Evolutionary conservation across 139 green algal species (phyloP).

Genomic region (Chlamydomonas schloesseri): DNA sequence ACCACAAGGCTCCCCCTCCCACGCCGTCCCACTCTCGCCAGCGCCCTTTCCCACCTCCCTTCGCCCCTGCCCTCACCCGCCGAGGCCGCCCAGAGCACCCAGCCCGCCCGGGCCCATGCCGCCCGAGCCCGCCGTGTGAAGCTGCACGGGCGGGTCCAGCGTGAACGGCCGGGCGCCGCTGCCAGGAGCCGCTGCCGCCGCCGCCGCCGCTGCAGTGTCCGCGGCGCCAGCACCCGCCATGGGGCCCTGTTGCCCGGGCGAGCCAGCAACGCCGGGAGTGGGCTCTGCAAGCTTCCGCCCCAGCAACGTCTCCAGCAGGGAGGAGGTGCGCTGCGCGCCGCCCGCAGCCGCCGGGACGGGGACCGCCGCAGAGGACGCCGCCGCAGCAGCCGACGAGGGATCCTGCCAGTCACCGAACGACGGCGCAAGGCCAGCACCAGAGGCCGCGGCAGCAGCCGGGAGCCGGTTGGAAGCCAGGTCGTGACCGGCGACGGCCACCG

Average conservation of each 20-base stretch:
- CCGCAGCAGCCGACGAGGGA: background rate
- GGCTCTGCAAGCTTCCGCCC: slow-evolving; percentile 5
- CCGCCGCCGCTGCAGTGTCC: no score
- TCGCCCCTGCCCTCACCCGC: background rate
- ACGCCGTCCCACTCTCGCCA: no score
- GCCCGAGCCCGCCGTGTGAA: background rate
- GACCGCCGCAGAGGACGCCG: no score
- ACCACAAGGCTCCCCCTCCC: no score
- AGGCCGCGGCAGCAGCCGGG: no score
- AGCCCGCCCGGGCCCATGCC: background rate
- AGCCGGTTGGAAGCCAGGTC: no score
- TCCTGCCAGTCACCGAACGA: background rate
- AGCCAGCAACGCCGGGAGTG: background rate
- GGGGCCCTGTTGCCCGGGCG: background rate
- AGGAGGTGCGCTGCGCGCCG: slow-evolving; percentile 16
- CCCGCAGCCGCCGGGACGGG: background rate
- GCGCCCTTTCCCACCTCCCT: no score
- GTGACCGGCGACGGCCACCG: no score
- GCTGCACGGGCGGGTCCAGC: slow-evolving; percentile 29
- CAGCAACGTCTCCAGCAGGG: slow-evolving; percentile 36
- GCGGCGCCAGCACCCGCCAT: background rate
- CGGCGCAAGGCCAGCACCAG: background rate
- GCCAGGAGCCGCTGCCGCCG: background rate
- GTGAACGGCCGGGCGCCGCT: slow-evolving; percentile 12
- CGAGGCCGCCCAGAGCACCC: slow-evolving; percentile 2